phyloP scores from a whole-genome alignment of 495 filamentous ascomycete species.

The Jackrogersella minutella region DNA sequence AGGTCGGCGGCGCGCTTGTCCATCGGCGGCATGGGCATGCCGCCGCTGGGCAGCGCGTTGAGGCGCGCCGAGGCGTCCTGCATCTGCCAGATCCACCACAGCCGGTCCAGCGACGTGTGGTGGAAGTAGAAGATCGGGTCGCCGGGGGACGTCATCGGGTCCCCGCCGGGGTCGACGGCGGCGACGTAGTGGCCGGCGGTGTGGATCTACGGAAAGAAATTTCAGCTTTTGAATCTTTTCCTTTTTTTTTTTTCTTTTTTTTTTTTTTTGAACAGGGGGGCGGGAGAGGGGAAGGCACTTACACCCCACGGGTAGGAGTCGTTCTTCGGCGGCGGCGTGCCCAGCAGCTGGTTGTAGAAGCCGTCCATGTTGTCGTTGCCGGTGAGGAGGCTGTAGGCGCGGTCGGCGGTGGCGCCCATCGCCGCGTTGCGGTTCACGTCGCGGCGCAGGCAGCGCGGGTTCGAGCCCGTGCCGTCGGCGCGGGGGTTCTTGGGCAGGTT shows the following conservation, averaged over 20 bases:
- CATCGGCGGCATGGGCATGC: constrained; percentile 40
- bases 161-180: constrained; percentile 67
- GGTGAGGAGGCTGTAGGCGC: constrained; percentile 57
- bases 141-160: constrained; percentile 57
- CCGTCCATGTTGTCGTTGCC: constrained; percentile 56
- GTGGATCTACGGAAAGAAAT: too few relatives aligned
- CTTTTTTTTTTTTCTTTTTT: too few relatives aligned
- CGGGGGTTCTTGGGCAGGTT: constrained; percentile 47
- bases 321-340: constrained; percentile 49
- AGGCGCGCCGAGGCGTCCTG: constrained; percentile 45
- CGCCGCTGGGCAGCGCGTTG: constrained; percentile 31
- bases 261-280: too few relatives aligned
- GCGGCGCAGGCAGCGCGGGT: constrained; percentile 53
- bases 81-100: constrained; percentile 68
- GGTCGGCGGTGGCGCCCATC: constrained; percentile 58
- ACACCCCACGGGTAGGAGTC: constrained; percentile 52
- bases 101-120: constrained; percentile 62
- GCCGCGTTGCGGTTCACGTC: constrained; percentile 63
- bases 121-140: constrained; percentile 68
- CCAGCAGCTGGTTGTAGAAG: constrained; percentile 63
- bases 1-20: constrained; percentile 36
- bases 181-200: constrained; percentile 67
- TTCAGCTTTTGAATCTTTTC: too few relatives aligned
- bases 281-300: too few relatives aligned
- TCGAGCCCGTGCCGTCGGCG: constrained; percentile 44